phyloP scores from a whole-genome alignment of 2,329 filamentous ascomycete species.

The Monilinia aucupariae region DNA sequence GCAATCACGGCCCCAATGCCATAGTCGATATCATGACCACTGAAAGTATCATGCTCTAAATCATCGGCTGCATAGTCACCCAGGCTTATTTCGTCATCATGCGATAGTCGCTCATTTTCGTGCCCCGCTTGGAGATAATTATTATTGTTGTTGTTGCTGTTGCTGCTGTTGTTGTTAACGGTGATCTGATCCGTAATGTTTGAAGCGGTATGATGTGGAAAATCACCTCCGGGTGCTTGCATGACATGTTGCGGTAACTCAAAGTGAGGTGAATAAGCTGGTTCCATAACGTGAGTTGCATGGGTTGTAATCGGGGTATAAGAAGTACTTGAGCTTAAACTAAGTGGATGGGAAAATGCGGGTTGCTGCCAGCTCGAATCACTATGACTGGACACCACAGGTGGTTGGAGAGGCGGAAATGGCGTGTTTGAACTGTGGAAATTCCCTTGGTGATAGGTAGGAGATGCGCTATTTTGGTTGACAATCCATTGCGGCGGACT shows the following conservation, averaged over 20 bases:
- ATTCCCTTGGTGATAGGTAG: conserved; percentile 1
- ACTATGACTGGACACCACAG: neutral
- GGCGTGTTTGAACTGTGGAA: neutral
- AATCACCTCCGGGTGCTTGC: neutral
- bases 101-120: conserved; percentile 35
- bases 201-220: neutral
- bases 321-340: neutral
- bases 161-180: no score
- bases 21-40: conserved; percentile 17
- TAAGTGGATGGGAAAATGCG: neutral
- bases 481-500: neutral
- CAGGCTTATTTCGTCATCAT: conserved; percentile 18
- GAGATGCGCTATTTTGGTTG: neutral
- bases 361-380: conserved; percentile 11
- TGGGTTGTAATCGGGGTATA: neutral
- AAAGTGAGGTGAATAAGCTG: neutral
- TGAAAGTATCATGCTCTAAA: conserved; percentile 37
- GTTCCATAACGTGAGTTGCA: neutral
- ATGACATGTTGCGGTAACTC: neutral
- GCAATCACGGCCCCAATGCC: conserved; percentile 24
- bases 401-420: neutral
- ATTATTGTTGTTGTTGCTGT: neutral
- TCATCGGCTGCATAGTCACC: conserved; percentile 38
- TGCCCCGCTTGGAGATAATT: neutral
- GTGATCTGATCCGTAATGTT: neutral